These are phyloP conservation scores for Auriscalpium orientale DNA, from an alignment of 768 basidiomycete species.

Conservation along the genomic window DNA sequence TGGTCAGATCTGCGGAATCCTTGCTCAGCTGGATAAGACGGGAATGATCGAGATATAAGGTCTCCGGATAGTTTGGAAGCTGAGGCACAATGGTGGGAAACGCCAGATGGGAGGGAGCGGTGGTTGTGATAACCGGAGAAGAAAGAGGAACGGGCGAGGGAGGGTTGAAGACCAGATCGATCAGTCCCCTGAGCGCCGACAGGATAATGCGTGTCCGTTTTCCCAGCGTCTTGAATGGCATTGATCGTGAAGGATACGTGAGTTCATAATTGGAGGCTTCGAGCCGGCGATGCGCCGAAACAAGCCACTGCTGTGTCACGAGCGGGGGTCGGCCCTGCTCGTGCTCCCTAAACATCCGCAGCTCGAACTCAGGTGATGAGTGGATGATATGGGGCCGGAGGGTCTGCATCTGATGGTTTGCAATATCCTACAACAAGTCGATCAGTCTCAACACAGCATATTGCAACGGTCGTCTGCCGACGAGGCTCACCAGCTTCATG, in stretches of 20 bases:
- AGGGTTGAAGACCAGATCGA: constrained; percentile 59
- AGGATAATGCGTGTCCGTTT: constrained; percentile 14
- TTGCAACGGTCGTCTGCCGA: not conserved
- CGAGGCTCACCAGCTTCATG: constrained; percentile 73
- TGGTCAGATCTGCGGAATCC: constrained; percentile 69
- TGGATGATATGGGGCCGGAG: constrained; percentile 86
- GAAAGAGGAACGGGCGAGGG: constrained; percentile 30
- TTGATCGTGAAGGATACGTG: constrained; percentile 35
- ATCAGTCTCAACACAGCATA: not conserved
- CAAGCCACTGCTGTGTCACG: constrained; percentile 14
- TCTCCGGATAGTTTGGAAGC: constrained; percentile 59
- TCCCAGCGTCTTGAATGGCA: constrained; percentile 23
- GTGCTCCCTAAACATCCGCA: constrained; percentile 63
- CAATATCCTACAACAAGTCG: constrained; percentile 66
- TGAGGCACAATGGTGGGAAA: constrained; percentile 21
- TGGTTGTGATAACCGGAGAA: constrained; percentile 23
- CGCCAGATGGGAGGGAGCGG: constrained; percentile 21
- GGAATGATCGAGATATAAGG: constrained; percentile 69
- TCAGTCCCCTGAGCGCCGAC: constrained; percentile 44
- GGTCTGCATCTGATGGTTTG: constrained; percentile 90
- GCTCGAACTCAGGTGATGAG: constrained; percentile 73
- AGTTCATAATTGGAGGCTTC: constrained; percentile 6
- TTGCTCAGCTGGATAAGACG: constrained; percentile 58
- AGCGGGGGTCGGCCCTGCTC: constrained; percentile 23
- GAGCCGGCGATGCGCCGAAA: constrained; percentile 10